Percentiles rank a stretch among this genome's conserved stretches.
phyloP scores from a whole-genome alignment of 441 rosid species.

The Dalechampia spathulata region DNA sequence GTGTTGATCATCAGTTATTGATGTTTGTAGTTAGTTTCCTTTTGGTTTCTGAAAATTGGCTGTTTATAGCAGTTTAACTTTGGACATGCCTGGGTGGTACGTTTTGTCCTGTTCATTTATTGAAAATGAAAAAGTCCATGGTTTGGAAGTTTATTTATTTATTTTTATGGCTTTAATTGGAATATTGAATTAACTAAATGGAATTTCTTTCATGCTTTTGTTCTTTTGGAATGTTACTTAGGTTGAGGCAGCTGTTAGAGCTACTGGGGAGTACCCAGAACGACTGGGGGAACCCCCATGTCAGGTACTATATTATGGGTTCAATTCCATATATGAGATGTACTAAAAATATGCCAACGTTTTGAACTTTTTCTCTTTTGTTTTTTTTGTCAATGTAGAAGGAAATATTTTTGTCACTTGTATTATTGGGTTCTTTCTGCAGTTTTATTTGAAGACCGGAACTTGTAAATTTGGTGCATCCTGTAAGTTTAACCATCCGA shows the following conservation, averaged over 20 bases:
- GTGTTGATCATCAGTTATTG: no score
- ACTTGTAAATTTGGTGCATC: conserved; percentile 99
- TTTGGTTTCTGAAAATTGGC: no score
- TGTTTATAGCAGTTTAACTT: no score
- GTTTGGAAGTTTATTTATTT: background rate
- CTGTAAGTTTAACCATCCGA: conserved; percentile 96
- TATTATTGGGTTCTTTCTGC: conserved; percentile 18
- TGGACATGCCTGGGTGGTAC: background rate
- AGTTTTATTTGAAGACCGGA: conserved; percentile 89
- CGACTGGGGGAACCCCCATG: conserved; percentile 76
- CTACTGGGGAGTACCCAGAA: conserved; percentile 88
- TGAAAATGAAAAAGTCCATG: no score
- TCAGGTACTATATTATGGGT: conserved; percentile 36
- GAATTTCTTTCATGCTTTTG: background rate
- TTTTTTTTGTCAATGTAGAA: conserved; percentile 1
- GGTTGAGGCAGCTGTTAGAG: conserved; percentile 94
- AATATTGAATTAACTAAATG: background rate
- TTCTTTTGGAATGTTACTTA: conserved; percentile 22
- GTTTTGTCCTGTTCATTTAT: conserved; percentile 2
- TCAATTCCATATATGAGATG: background rate
- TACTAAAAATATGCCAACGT: background rate
- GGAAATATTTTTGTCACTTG: background rate
- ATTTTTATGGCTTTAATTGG: no score
- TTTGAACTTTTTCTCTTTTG: no score
- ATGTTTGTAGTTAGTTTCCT: background rate